phyloP scores from a whole-genome alignment of 768 basidiomycete genomes.

The Amanita thiersii region DNA sequence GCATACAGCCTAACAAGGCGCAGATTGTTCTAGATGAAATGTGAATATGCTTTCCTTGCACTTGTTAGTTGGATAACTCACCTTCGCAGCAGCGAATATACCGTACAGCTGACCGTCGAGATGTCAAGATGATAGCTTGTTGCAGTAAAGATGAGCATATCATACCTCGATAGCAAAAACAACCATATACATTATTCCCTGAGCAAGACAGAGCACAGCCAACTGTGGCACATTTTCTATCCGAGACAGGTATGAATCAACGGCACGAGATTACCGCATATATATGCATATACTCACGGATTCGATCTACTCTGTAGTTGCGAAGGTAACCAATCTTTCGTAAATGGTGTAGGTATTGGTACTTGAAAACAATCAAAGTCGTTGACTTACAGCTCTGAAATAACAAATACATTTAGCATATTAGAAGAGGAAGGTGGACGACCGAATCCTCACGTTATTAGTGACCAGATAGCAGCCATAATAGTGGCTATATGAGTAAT shows the following conservation, averaged over 20 bases:
- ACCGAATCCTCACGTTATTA: slow-evolving; percentile 47
- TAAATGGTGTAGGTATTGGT: background rate
- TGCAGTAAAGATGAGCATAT: background rate
- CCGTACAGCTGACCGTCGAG: slow-evolving; percentile 33
- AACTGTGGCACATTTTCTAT: slow-evolving; percentile 36
- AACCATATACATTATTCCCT: slow-evolving; percentile 50
- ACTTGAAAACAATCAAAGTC: slow-evolving; percentile 5
- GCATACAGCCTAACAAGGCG: slow-evolving; percentile 48
- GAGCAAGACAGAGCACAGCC: slow-evolving; percentile 45
- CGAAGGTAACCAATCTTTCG: slow-evolving; percentile 56
- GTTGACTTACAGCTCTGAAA: slow-evolving; percentile 23
- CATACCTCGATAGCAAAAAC: slow-evolving; percentile 41
- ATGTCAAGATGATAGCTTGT: background rate
- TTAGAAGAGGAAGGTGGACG: background rate
- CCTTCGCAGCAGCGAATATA: slow-evolving; percentile 37
- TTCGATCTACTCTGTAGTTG: slow-evolving; percentile 36
- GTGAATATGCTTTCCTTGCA: background rate
- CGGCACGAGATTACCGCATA: background rate
- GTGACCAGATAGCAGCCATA: slow-evolving; percentile 48
- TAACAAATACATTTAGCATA: too few relatives aligned
- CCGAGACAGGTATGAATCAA: background rate
- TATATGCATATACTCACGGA: slow-evolving; percentile 24
- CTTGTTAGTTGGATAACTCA: slow-evolving; percentile 25
- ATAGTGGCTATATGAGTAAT: slow-evolving; percentile 26
- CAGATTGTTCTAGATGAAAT: slow-evolving; percentile 41